Conservation (phyloP, 306 rosid species). For the Gleditsia sinensis region DNA sequence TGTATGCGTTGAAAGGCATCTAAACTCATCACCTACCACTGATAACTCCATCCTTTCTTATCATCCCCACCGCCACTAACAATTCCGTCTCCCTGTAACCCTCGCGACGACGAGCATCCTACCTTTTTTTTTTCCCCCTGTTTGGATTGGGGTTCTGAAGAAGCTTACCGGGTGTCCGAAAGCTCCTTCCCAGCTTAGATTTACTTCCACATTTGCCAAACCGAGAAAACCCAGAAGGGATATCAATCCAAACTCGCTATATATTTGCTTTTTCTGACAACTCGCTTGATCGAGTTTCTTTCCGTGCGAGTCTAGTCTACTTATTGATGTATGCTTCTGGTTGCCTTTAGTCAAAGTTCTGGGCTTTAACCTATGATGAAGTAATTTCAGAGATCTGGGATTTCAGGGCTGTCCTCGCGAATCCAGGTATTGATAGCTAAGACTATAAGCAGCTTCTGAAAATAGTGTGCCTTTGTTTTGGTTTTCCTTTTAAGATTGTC, state of each 20-base stretch:
- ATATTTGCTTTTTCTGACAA: slow-evolving; percentile 38
- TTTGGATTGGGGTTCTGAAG: slow-evolving; percentile 26
- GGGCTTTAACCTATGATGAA: slow-evolving; percentile 41
- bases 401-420: slow-evolving; percentile 42
- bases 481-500: neutral
- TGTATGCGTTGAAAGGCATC: slow-evolving; percentile 53
- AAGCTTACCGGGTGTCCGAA: slow-evolving; percentile 42
- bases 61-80: slow-evolving; percentile 37
- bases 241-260: neutral
- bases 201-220: slow-evolving; percentile 53
- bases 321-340: slow-evolving; percentile 9
- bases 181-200: slow-evolving; percentile 80
- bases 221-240: slow-evolving; percentile 15
- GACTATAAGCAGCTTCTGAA: neutral
- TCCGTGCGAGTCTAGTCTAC: neutral
- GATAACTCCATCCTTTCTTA: slow-evolving; percentile 73
- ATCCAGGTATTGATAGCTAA: slow-evolving; percentile 36
- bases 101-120: slow-evolving; percentile 27
- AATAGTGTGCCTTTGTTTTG: neutral
- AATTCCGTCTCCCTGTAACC: slow-evolving; percentile 35
- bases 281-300: slow-evolving; percentile 33
- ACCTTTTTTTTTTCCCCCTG: too few relatives aligned
- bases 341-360: slow-evolving; percentile 51
- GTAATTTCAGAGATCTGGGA: slow-evolving; percentile 66
- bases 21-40: slow-evolving; percentile 70